Conservation (phyloP, 2,329 filamentous ascomycete genomes). For the Aureobasidium uvarum region DNA sequence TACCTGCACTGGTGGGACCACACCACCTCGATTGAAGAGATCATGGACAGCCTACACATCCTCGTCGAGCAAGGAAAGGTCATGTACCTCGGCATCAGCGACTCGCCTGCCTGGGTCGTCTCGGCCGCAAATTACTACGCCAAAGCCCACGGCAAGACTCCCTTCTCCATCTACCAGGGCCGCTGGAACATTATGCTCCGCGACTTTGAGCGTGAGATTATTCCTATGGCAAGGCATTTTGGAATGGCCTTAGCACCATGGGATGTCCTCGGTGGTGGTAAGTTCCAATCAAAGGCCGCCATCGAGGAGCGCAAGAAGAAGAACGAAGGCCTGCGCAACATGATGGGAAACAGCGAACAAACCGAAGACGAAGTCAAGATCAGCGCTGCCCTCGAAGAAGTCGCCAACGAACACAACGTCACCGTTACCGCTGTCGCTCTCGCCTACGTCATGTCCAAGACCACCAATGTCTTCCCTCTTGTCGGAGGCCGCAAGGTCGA, state of each 20-base stretch:
- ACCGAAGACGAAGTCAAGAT: slow-evolving; percentile 53
- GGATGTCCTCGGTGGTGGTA: slow-evolving; percentile 51
- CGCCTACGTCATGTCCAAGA: slow-evolving; percentile 39
- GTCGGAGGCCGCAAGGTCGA: slow-evolving; percentile 70
- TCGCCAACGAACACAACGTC: slow-evolving; percentile 57
- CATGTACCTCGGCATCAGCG: slow-evolving; percentile 43
- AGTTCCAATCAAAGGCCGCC: slow-evolving; percentile 48
- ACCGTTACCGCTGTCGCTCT: slow-evolving; percentile 60
- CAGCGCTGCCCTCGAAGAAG: slow-evolving; percentile 58
- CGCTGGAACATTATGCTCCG: slow-evolving; percentile 41
- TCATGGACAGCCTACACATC: slow-evolving; percentile 43
- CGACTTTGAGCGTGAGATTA: slow-evolving; percentile 44
- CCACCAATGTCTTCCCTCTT: slow-evolving; percentile 70
- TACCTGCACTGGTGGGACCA: slow-evolving; percentile 50
- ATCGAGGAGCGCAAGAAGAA: slow-evolving; percentile 28
- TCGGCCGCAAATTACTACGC: slow-evolving; percentile 38
- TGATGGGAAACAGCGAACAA: slow-evolving; percentile 36
- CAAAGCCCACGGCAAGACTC: slow-evolving; percentile 41
- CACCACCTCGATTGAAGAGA: slow-evolving; percentile 40
- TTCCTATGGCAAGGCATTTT: slow-evolving; percentile 42
- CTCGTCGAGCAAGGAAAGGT: slow-evolving; percentile 40
- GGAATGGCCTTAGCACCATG: slow-evolving; percentile 49
- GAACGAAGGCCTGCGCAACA: slow-evolving; percentile 40
- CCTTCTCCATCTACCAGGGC: slow-evolving; percentile 44
- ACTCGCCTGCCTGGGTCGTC: slow-evolving; percentile 43